Evolutionary conservation across 306 rosid species (phyloP), one percentile per base, ranked within the genome.

Genomic region (Mucuna pruriens): DNA sequence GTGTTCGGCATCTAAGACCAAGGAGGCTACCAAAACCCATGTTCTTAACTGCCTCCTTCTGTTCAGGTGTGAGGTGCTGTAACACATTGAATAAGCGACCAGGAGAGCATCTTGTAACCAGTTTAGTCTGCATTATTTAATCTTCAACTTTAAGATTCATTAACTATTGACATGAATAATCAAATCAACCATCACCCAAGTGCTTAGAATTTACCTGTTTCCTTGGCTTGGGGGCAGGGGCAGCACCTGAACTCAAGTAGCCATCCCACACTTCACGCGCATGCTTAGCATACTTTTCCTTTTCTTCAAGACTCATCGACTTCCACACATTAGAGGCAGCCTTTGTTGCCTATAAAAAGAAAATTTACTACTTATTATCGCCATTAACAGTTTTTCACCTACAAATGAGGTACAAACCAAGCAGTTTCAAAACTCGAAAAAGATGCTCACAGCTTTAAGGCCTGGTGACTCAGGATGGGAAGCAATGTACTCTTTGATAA

Each of bases 281-380:
- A 77, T 26, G 86, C 39, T 34, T 74, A 39, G 81, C 58, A 78
- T 78, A 84, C 72, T 84, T 87, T 45, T 82, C 86, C 75, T 87
- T 87, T 70, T 87, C 88, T 26, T 87, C 88, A 23, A 63, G 74
- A 81, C 80, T 74, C 90, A 84, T 84, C 31, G 75, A 84, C 74
- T 87, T 84, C 90, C 90, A 87, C 11, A 60, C 83, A 67, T 82
- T 76, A 3, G 90, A 84, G 64, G 87, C 90, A 58, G 87, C 87
- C 75, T 84, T 84, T 17, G 90, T 86, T 48, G 87, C 87, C 90
- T 86, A 66, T 34, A 80, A 4, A 26, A 29, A 13, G 40, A 61
- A 58, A 23, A 58, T 0, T 25, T 12, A 0, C 40, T 26, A 31
- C 40, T 15, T 61, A 12, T 26, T 61, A 26, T 58, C 1, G 31